phyloP scores from a whole-genome alignment of 1,139 yeast genomes.

The Nakaseomyces uthaithaninus region DNA sequence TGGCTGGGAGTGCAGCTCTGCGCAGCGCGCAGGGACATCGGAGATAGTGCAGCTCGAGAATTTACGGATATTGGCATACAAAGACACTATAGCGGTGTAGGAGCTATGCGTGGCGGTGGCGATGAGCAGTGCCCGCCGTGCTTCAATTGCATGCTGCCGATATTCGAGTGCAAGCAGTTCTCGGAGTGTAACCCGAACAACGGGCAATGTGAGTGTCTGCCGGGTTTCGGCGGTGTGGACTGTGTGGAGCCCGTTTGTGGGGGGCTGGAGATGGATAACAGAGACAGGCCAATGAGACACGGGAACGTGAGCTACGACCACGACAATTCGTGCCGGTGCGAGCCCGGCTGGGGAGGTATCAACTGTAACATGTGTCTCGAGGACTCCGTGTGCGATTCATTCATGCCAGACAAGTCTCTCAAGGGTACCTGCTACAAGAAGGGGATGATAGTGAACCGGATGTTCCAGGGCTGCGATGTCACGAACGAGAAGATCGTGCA shows the following conservation, averaged over 20 bases:
- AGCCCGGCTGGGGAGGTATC: constrained; percentile 85
- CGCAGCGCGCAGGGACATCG: too few species aligned
- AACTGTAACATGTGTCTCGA: constrained; percentile 77
- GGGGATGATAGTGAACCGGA: constrained; percentile 75
- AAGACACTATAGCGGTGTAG: background rate
- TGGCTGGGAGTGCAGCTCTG: too few species aligned
- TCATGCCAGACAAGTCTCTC: constrained; percentile 73
- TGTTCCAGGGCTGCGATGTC: constrained; percentile 91
- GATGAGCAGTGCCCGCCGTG: constrained; percentile 68
- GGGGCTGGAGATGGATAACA: constrained; percentile 54
- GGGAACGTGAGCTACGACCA: constrained; percentile 34
- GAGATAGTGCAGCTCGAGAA: too few species aligned
- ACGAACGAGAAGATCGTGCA: constrained; percentile 79
- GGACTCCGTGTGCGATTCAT: constrained; percentile 71
- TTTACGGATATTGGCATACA: background rate
- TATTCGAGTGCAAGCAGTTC: constrained; percentile 83
- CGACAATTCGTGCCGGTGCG: constrained; percentile 50
- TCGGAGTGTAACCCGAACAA: constrained; percentile 78
- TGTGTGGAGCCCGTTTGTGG: constrained; percentile 91
- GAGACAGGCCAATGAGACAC: constrained; percentile 51
- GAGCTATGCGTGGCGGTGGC: constrained; percentile 8
- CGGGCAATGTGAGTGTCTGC: constrained; percentile 86
- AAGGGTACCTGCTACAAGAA: constrained; percentile 82
- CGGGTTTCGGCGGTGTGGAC: constrained; percentile 90
- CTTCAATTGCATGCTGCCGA: constrained; percentile 89